Evolutionary conservation across 768 basidiomycete species (phyloP), one percentile per base, ranked within the genome.

Genomic region (Terana coerulea): DNA sequence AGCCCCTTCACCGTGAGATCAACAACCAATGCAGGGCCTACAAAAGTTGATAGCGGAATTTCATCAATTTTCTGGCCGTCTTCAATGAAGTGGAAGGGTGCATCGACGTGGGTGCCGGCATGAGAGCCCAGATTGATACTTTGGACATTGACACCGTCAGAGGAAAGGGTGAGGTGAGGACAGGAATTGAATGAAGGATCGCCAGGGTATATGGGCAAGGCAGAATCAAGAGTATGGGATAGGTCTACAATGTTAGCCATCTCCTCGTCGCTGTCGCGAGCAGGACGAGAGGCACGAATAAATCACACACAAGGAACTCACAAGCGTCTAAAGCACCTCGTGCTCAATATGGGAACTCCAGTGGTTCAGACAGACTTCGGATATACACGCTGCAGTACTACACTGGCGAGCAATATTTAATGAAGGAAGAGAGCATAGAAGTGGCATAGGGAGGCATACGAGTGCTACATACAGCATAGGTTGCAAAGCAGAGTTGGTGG

Each of bases 51-150:
- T 5, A 86, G 69, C 1, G 78, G 73, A 24, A 89, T 67, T 43
- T 84, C 72, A 54, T 83, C 78, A 30, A 88, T 69, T 5, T 77
- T 78, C 42, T 68, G 67, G 1, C 83, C 85, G 19, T 73, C 67
- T 1, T 70, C 68, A 62, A 84, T 59, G 68, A 88, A 88, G 59
- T 90, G 88, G 39, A 75, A 79, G 0, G 88, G 88, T 1, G 87
- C 85, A 57, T 91, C 88, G 64, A 90, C 73, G 67, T 91, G 88
- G 0, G 88, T 90, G 37, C 88, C 88, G 0, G 81, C 80, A 58
- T 90, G 88, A 0, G 87, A 80, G 7, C 83, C 77, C 28, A 88
- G 59, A 24, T 75, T 69, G 40, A 91, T 63, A 0, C 66, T 57
- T 49, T 74, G 75, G 6, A 84, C 75, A 40, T 69, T 73, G 60